Conservation (phyloP, 2,329 filamentous ascomycete genomes). For the Fusarium mexicanum region DNA sequence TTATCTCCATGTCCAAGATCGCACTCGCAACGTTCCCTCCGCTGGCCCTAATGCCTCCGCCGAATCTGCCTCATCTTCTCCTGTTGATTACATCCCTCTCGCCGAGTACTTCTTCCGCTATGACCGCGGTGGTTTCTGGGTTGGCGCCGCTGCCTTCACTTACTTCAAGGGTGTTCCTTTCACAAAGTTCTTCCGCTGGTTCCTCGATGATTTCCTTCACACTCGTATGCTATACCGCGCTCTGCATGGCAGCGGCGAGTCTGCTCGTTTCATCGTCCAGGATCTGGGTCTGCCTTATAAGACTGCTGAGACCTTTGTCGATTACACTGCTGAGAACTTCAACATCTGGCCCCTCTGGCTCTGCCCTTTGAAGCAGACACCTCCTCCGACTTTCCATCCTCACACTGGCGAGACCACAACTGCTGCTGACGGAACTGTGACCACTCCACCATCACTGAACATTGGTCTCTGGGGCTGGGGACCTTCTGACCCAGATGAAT, state of each 20-base stretch:
- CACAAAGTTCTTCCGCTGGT: slow-evolving; percentile 71
- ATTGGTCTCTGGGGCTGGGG: slow-evolving; percentile 85
- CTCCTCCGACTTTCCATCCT: slow-evolving; percentile 65
- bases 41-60: slow-evolving; percentile 25
- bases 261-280: slow-evolving; percentile 73
- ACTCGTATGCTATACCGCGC: slow-evolving; percentile 80
- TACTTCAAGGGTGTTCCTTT: slow-evolving; percentile 75
- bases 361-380: slow-evolving; percentile 62
- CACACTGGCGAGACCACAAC: slow-evolving; percentile 53
- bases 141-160: slow-evolving; percentile 70
- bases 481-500: slow-evolving; percentile 63
- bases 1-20: slow-evolving; percentile 70
- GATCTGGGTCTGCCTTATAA: slow-evolving; percentile 69
- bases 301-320: slow-evolving; percentile 62
- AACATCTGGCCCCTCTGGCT: slow-evolving; percentile 70
- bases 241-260: slow-evolving; percentile 73
- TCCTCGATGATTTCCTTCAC: slow-evolving; percentile 77
- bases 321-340: slow-evolving; percentile 62
- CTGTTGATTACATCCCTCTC: slow-evolving; percentile 69
- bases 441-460: slow-evolving; percentile 61
- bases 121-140: slow-evolving; percentile 80
- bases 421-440: slow-evolving; percentile 25
- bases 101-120: slow-evolving; percentile 81
- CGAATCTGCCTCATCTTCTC: slow-evolving; percentile 34
- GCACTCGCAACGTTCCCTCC: slow-evolving; percentile 45